Percentiles rank a stretch among this genome's conserved stretches.
These are phyloP conservation scores for Brassica incana DNA, from an alignment of 345 rosid genomes.

Conservation along the genomic window DNA sequence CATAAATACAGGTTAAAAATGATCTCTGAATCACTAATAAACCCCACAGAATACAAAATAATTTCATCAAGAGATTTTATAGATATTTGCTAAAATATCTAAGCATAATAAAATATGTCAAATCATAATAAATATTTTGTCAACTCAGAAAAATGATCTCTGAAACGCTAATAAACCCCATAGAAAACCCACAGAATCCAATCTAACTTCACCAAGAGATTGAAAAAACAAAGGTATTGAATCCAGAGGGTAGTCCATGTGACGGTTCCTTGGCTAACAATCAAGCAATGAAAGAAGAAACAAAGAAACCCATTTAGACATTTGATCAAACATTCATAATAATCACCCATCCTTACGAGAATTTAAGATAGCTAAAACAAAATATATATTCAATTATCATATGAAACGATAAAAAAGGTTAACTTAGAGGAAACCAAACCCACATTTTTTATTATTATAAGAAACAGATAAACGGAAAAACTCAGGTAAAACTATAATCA, in stretches of 20 bases:
- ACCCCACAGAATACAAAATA: neutral
- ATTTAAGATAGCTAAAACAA: neutral
- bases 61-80: neutral
- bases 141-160: too few species aligned
- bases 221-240: neutral
- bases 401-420: neutral
- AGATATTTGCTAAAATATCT: neutral
- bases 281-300: constrained; percentile 12
- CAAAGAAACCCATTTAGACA: constrained; percentile 1
- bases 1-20: neutral
- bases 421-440: constrained; percentile 7
- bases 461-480: neutral
- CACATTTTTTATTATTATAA: neutral
- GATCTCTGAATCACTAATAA: constrained; percentile 4
- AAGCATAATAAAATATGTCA: too few species aligned
- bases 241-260: constrained; percentile 12
- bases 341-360: neutral
- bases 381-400: neutral
- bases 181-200: too few species aligned
- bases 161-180: too few species aligned
- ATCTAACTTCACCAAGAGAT: too few species aligned
- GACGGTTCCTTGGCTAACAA: constrained; percentile 31
- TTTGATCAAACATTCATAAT: constrained; percentile 8
- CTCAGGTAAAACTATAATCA: neutral
- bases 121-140: too few species aligned